Evolutionary conservation across 805 yeast genomes (phyloP).

Genomic region (Yamadazyma nakazawae): DNA sequence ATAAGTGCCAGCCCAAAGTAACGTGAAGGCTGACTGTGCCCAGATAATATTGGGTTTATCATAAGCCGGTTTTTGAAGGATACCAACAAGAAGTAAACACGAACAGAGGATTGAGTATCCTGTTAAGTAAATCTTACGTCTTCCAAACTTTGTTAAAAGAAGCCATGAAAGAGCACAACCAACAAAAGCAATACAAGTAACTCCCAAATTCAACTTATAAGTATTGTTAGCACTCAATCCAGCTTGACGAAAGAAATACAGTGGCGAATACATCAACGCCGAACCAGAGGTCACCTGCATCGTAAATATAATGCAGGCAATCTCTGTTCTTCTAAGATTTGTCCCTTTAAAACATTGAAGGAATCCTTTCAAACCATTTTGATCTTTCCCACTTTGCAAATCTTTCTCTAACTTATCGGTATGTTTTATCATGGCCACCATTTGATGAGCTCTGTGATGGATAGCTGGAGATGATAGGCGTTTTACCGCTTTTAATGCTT

Average conservation of each 20-base stretch:
- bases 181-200: conserved; percentile 25
- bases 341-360: conserved; percentile 43
- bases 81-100: too few relatives aligned
- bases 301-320: conserved; percentile 31
- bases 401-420: conserved; percentile 31
- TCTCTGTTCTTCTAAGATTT: conserved; percentile 46
- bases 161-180: conserved; percentile 31
- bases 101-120: too few relatives aligned
- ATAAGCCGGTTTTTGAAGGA: conserved; percentile 22
- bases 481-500: conserved; percentile 30
- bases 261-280: conserved; percentile 34
- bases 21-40: conserved; percentile 23
- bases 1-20: conserved; percentile 26
- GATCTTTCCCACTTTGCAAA: conserved; percentile 19
- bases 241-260: conserved; percentile 36
- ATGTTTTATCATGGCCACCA: conserved; percentile 25
- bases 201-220: conserved; percentile 32
- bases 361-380: conserved; percentile 29
- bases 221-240: conserved; percentile 29
- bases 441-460: conserved; percentile 16
- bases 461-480: conserved; percentile 18
- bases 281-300: conserved; percentile 34
- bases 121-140: conserved; percentile 34
- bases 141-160: conserved; percentile 33
- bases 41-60: conserved; percentile 19